A percentile compares a stretch with the other conserved stretches of the same genome.
These are phyloP conservation scores for Leccinum variicolor DNA, from an alignment of 768 basidiomycete species.

Conservation along the genomic window DNA sequence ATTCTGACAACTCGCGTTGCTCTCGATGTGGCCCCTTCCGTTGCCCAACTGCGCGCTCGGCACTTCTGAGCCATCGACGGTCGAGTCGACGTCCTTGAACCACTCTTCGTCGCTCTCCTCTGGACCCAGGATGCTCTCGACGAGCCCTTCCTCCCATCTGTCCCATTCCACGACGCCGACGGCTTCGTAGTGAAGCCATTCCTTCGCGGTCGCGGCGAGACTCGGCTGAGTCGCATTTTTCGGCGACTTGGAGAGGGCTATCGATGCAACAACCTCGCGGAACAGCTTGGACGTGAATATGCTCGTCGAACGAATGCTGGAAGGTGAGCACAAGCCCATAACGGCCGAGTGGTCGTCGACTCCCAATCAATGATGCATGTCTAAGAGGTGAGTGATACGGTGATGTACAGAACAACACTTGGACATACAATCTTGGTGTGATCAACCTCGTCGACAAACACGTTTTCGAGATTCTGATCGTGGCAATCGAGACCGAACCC, in stretches of 20 bases:
- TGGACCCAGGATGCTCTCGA: constrained; percentile 69
- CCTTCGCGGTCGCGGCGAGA: constrained; percentile 47
- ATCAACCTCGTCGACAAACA: constrained; percentile 74
- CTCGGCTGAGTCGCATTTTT: constrained; percentile 23
- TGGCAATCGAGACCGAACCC: constrained; percentile 83
- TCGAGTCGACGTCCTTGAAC: constrained; percentile 45
- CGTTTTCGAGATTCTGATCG: constrained; percentile 80
- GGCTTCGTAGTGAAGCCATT: constrained; percentile 75
- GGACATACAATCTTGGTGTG: constrained; percentile 64
- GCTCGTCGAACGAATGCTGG: constrained; percentile 75
- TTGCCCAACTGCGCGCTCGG: constrained; percentile 12
- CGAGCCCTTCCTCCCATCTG: constrained; percentile 86
- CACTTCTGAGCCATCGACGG: constrained; percentile 17
- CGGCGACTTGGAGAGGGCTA: constrained; percentile 32
- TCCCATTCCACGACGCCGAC: constrained; percentile 78
- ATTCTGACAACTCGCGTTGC: background rate
- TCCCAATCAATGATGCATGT: constrained; percentile 91
- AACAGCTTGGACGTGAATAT: constrained; percentile 72
- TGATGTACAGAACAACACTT: background rate
- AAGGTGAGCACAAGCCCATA: constrained; percentile 85
- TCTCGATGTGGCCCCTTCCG: background rate
- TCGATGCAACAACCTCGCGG: constrained; percentile 55
- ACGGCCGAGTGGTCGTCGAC: constrained; percentile 81
- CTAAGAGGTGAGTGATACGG: constrained; percentile 34
- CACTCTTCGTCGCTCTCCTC: constrained; percentile 71